Evolutionary conservation across 1,139 yeast species (phyloP).

Genomic region (Yamadazyma diospyri): DNA sequence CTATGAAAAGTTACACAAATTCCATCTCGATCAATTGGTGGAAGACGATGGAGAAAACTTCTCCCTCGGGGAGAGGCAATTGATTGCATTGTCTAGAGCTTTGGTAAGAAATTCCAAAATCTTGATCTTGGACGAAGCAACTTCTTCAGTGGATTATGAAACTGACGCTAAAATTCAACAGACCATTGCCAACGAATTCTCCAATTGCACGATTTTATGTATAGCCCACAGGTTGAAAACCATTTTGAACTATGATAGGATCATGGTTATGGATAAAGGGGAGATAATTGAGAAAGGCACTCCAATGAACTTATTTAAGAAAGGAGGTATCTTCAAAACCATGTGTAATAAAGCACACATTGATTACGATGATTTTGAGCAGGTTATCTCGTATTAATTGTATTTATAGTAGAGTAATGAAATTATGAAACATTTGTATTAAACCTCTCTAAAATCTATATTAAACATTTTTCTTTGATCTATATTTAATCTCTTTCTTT

Average conservation of each 20-base stretch:
- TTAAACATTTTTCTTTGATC: too few relatives aligned
- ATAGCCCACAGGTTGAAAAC: conserved; percentile 38
- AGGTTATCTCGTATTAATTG: conserved; percentile 14
- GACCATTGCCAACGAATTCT: conserved; percentile 32
- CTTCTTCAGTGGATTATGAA: conserved; percentile 42
- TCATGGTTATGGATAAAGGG: conserved; percentile 32
- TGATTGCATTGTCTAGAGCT: conserved; percentile 41
- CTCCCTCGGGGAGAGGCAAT: conserved; percentile 40
- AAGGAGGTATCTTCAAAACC: conserved; percentile 32
- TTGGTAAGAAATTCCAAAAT: conserved; percentile 36
- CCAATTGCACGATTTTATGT: conserved; percentile 37
- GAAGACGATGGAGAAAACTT: conserved; percentile 41
- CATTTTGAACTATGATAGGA: conserved; percentile 34
- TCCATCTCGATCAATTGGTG: conserved; percentile 33
- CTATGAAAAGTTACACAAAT: conserved; percentile 41
- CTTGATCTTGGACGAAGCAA: conserved; percentile 41
- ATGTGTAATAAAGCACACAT: conserved; percentile 39
- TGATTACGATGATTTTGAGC: conserved; percentile 20
- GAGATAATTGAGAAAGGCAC: conserved; percentile 23
- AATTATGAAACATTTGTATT: too few relatives aligned
- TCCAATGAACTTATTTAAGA: conserved; percentile 20
- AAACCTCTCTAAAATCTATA: too few relatives aligned
- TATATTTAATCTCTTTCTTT: too few relatives aligned
- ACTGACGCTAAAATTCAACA: conserved; percentile 40
- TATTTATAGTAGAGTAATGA: not conserved